Percentiles rank a stretch among this genome's conserved stretches.
Conservation (phyloP, 2,329 filamentous ascomycete species). For the Trichoderma semiorbis region DNA sequence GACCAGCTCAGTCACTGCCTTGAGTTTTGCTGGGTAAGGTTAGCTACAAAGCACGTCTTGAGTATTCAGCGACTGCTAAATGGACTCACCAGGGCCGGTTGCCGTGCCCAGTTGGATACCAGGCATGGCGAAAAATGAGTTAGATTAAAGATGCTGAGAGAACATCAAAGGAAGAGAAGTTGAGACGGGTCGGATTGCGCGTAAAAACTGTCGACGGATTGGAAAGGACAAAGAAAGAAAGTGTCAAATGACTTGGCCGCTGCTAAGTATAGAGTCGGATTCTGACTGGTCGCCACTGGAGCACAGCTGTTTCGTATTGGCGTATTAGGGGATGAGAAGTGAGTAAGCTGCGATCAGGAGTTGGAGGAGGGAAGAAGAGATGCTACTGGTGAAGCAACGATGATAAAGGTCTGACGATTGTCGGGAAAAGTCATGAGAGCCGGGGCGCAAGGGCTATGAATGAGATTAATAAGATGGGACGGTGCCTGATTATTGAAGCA, state of each 20-base stretch:
- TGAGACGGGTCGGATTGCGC: background rate
- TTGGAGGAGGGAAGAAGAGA: background rate
- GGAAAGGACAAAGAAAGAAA: background rate
- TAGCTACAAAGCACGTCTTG: conserved; percentile 7
- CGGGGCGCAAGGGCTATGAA: background rate
- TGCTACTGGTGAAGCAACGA: background rate
- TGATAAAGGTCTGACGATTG: background rate
- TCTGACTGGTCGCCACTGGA: conserved; percentile 3
- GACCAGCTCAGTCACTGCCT: conserved; percentile 64
- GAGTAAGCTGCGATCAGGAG: background rate
- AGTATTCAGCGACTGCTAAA: background rate
- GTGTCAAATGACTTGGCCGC: background rate
- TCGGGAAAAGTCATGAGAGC: background rate
- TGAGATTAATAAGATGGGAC: conserved; percentile 1
- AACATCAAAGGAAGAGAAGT: background rate
- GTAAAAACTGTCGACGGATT: background rate
- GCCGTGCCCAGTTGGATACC: conserved; percentile 29
- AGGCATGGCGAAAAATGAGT: conserved; percentile 24
- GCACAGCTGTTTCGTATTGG: background rate
- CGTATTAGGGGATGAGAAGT: background rate
- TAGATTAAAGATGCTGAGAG: background rate
- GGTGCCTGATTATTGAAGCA: background rate
- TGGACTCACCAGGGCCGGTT: conserved; percentile 42
- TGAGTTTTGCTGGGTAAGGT: conserved; percentile 56
- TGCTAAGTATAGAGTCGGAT: background rate